Conservation (phyloP, 306 rosid species). For the Castanea crenata region DNA sequence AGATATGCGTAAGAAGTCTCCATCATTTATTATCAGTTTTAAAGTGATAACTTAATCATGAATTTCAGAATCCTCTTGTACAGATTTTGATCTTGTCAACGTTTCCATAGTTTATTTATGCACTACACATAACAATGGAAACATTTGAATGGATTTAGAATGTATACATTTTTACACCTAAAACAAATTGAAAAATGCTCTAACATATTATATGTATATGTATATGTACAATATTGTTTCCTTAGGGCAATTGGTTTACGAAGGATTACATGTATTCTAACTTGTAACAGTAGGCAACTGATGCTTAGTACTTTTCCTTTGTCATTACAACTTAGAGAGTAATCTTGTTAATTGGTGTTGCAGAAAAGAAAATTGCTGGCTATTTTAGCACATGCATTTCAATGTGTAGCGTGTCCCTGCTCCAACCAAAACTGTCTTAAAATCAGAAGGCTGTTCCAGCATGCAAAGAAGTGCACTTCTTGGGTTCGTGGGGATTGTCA, state of each 20-base stretch:
- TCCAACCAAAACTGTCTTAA: conserved; percentile 29
- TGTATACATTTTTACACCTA: no score
- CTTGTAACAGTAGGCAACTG: no score
- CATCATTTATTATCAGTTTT: not conserved
- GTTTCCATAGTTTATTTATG: not conserved
- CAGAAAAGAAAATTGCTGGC: conserved; percentile 26
- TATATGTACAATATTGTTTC: no score
- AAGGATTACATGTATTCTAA: no score
- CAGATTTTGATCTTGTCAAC: not conserved
- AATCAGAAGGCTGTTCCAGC: conserved; percentile 33
- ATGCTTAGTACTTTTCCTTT: not conserved
- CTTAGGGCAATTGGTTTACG: no score
- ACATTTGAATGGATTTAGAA: no score
- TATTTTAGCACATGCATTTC: conserved; percentile 33
- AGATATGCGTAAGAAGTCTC: no score
- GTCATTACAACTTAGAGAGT: not conserved
- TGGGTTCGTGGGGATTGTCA: conserved; percentile 31
- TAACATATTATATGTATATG: no score
- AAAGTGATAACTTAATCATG: not conserved
- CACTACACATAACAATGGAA: no score
- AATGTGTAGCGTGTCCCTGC: conserved; percentile 40
- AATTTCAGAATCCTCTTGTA: not conserved
- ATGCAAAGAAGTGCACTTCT: conserved; percentile 36
- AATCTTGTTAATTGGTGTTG: not conserved
- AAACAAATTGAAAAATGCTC: no score